A percentile compares a stretch with the other conserved stretches of the same genome.
Conservation (phyloP, 1,284 basidiomycete species). For the Schizophyllum amplum region DNA sequence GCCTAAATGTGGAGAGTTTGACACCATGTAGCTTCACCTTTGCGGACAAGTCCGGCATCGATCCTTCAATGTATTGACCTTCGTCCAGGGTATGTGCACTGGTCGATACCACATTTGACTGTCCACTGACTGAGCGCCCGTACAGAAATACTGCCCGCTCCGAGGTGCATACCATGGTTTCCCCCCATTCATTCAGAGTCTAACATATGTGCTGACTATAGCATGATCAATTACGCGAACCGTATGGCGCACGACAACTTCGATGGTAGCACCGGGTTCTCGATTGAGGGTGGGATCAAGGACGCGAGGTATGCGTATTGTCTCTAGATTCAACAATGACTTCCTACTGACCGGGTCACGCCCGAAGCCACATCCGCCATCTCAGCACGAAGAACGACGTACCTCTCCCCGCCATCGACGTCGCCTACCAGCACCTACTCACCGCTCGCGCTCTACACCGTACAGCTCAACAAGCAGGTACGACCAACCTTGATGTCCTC, state of each 20-base stretch:
- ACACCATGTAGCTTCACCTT: conserved; percentile 50
- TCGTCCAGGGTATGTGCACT: conserved; percentile 45
- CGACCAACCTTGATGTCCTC: conserved; percentile 39
- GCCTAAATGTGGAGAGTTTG: neutral
- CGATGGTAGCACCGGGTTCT: conserved; percentile 74
- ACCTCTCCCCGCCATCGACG: conserved; percentile 76
- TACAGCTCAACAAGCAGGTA: conserved; percentile 36
- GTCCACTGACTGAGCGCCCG: conserved; percentile 13
- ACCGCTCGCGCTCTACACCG: conserved; percentile 66
- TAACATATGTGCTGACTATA: conserved; percentile 16
- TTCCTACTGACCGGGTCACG: conserved; percentile 3
- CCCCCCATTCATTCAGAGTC: too few species aligned
- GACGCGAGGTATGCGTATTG: conserved; percentile 42
- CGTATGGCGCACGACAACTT: conserved; percentile 70
- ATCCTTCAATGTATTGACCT: conserved; percentile 45
- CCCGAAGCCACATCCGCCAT: conserved; percentile 50
- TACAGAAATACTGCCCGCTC: conserved; percentile 53
- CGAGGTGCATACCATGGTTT: conserved; percentile 29
- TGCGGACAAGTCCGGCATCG: conserved; percentile 79
- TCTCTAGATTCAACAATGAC: neutral
- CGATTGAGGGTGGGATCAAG: conserved; percentile 85
- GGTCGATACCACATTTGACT: conserved; percentile 6
- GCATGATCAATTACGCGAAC: conserved; percentile 52
- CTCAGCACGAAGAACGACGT: conserved; percentile 59
- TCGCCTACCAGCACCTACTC: conserved; percentile 71